Evolutionary conservation across 2,329 filamentous ascomycete genomes (phyloP).

Genomic region (Hirsutella minnesotensis): DNA sequence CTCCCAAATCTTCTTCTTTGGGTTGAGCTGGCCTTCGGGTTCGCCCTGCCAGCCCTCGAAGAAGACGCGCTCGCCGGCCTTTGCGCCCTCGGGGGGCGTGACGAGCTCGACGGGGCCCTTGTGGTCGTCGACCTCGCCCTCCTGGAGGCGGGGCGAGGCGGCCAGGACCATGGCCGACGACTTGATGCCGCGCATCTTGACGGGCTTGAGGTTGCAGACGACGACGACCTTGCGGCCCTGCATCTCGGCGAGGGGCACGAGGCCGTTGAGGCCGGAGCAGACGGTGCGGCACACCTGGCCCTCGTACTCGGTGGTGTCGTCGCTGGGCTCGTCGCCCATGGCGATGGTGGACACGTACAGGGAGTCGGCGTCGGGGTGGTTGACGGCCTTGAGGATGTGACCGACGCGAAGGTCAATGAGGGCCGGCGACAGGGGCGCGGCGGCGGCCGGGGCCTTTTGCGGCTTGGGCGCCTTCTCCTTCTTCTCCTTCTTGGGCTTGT

Average conservation of each 20-base stretch:
- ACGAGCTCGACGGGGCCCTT: conserved; percentile 89
- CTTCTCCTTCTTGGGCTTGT: conserved; percentile 68
- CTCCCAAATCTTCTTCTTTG: conserved; percentile 99
- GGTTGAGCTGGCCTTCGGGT: conserved; percentile 87
- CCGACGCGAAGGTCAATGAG: conserved; percentile 93
- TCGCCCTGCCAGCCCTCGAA: conserved; percentile 93
- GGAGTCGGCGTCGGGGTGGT: conserved; percentile 93
- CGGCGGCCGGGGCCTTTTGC: conserved; percentile 52
- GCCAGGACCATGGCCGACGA: conserved; percentile 84
- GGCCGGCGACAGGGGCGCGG: conserved; percentile 68
- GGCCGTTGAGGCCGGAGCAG: conserved; percentile 90
- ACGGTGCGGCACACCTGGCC: conserved; percentile 89
- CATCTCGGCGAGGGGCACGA: conserved; percentile 90
- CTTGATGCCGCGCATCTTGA: conserved; percentile 90
- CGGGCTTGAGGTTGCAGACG: conserved; percentile 96
- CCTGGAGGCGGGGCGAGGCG: conserved; percentile 71
- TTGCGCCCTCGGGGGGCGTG: conserved; percentile 62
- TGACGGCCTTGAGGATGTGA: conserved; percentile 90
- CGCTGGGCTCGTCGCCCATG: conserved; percentile 77
- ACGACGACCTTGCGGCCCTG: conserved; percentile 90
- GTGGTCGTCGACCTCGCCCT: conserved; percentile 77
- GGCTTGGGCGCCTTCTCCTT: conserved; percentile 78
- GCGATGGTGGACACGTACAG: conserved; percentile 93
- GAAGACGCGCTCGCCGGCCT: conserved; percentile 77
- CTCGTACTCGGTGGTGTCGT: conserved; percentile 85